Percentiles rank a stretch among this genome's conserved stretches.
These are phyloP conservation scores for Strobilomyces echinocephalus DNA, from an alignment of 768 basidiomycete species.

Conservation along the genomic window DNA sequence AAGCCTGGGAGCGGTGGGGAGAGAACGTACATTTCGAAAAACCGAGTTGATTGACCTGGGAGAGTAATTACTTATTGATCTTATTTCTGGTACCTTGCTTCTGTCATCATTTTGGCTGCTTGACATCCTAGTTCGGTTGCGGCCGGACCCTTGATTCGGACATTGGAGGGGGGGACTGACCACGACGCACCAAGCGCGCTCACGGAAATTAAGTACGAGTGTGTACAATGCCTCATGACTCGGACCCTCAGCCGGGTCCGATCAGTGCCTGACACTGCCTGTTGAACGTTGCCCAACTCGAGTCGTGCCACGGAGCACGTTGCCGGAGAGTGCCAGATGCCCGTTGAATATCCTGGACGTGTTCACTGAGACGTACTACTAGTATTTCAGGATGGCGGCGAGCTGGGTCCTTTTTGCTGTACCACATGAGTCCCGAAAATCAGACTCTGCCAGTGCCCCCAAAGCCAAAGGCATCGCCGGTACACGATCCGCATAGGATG, in stretches of 20 bases:
- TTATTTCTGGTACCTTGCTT: conserved; percentile 16
- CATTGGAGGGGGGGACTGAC: too few relatives aligned
- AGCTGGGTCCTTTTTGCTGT: neutral
- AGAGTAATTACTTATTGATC: conserved; percentile 18
- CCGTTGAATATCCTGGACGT: too few relatives aligned
- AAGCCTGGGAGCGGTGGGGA: conserved; percentile 44
- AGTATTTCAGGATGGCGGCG: too few relatives aligned
- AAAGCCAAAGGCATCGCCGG: too few relatives aligned
- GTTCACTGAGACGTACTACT: too few relatives aligned
- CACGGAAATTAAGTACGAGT: neutral
- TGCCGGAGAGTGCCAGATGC: too few relatives aligned
- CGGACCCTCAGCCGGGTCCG: neutral
- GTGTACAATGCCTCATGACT: neutral
- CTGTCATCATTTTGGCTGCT: conserved; percentile 9
- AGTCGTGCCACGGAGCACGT: too few relatives aligned
- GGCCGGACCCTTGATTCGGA: neutral
- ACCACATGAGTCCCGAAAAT: neutral
- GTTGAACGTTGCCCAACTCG: too few relatives aligned
- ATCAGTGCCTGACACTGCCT: neutral
- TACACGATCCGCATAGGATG: neutral
- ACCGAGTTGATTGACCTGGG: conserved; percentile 23
- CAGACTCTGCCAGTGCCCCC: neutral
- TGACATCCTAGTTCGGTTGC: neutral
- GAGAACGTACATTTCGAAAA: conserved; percentile 25
- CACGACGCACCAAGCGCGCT: neutral